phyloP scores from a whole-genome alignment of 306 rosid genomes.

The Glycine soja region DNA sequence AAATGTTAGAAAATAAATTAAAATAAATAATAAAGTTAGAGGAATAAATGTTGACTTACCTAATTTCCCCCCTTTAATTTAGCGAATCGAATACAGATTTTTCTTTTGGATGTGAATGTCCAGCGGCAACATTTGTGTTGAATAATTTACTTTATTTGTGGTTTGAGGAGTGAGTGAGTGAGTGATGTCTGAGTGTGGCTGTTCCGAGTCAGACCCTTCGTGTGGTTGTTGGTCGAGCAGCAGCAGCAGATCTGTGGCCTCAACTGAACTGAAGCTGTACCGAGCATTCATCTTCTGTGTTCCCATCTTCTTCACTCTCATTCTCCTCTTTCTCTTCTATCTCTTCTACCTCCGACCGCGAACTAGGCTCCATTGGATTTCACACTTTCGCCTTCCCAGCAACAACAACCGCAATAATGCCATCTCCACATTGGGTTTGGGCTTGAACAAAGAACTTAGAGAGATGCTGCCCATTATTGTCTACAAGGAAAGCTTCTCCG shows the following conservation, averaged over 20 bases:
- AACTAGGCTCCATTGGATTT: conserved; percentile 62
- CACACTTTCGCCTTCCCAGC: conserved; percentile 1
- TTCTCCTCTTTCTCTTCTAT: conserved; percentile 72
- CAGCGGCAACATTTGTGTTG: too few relatives aligned
- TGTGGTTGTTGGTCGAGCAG: not conserved
- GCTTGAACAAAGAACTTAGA: conserved; percentile 79
- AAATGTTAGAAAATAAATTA: too few relatives aligned
- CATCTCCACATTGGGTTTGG: conserved; percentile 44
- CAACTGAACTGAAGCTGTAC: conserved; percentile 54
- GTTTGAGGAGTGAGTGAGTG: not conserved
- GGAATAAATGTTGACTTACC: too few relatives aligned
- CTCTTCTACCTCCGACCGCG: conserved; percentile 79
- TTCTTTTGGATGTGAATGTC: too few relatives aligned
- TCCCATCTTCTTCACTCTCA: conserved; percentile 71
- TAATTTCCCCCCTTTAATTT: too few relatives aligned
- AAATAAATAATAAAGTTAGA: too few relatives aligned
- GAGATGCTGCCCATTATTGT: conserved; percentile 88
- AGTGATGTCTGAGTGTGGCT: not conserved
- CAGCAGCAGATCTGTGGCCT: conserved; percentile 30
- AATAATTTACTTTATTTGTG: too few relatives aligned
- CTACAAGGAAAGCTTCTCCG: conserved; percentile 79
- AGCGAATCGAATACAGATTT: too few relatives aligned
- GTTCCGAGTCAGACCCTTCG: not conserved
- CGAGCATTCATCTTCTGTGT: conserved; percentile 71
- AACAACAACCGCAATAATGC: not conserved